Evolutionary conservation across 495 filamentous ascomycete species (phyloP).

Genomic region (Melanomma pulvis-pyrius): DNA sequence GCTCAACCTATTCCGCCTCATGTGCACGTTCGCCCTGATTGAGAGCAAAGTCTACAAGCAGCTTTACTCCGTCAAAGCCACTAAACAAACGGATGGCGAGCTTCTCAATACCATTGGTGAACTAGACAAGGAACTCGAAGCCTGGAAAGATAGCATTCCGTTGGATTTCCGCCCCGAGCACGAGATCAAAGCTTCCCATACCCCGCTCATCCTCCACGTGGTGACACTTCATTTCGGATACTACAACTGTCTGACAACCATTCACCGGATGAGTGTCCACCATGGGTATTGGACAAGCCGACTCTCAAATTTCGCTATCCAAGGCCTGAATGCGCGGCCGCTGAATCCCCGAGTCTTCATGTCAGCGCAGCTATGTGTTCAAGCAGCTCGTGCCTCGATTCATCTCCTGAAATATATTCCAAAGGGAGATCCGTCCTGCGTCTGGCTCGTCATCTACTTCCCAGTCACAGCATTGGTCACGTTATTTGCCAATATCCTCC

Average conservation of each 20-base stretch:
- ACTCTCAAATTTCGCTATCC: slow-evolving; percentile 91
- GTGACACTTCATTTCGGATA: slow-evolving; percentile 94
- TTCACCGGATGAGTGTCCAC: slow-evolving; percentile 97
- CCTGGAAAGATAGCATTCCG: slow-evolving; percentile 95
- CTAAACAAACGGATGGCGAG: slow-evolving; percentile 90
- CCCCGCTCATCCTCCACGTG: slow-evolving; percentile 86
- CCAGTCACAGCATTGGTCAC: slow-evolving; percentile 95
- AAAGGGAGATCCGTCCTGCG: slow-evolving; percentile 89
- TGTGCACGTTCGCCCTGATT: slow-evolving; percentile 89
- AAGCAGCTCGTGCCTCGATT: slow-evolving; percentile 89
- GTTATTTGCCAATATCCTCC: slow-evolving; percentile 93
- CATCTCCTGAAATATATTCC: slow-evolving; percentile 94
- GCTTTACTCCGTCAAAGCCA: slow-evolving; percentile 89
- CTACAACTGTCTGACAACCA: slow-evolving; percentile 96
- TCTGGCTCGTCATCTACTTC: slow-evolving; percentile 97
- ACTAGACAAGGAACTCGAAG: slow-evolving; percentile 87
- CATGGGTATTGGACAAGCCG: slow-evolving; percentile 98
- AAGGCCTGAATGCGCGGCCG: slow-evolving; percentile 85
- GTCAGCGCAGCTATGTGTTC: slow-evolving; percentile 89
- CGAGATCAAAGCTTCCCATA: slow-evolving; percentile 88
- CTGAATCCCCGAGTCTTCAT: slow-evolving; percentile 93
- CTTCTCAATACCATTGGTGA: slow-evolving; percentile 94
- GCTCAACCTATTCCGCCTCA: slow-evolving; percentile 87
- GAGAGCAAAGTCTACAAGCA: slow-evolving; percentile 92
- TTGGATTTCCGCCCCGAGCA: slow-evolving; percentile 92